Evolutionary conservation across 2,329 filamentous ascomycete genomes (phyloP).

Genomic region (Penicillium expansum): DNA sequence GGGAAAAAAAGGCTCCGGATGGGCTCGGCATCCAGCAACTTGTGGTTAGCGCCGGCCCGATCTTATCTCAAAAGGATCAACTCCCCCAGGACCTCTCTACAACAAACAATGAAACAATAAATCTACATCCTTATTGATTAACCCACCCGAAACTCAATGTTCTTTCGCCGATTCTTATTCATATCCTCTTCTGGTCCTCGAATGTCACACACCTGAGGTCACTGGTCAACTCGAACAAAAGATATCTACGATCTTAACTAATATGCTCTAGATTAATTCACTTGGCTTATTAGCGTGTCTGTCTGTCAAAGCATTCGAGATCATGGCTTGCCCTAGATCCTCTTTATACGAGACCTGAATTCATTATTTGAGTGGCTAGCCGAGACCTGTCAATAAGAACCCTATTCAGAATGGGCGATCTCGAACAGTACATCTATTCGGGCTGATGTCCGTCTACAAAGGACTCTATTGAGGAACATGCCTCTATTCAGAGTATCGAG

Average conservation of each 20-base stretch:
- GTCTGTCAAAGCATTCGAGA: not conserved
- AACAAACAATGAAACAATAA: not conserved
- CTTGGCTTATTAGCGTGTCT: not conserved
- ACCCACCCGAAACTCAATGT: not conserved
- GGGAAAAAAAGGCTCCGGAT: constrained; percentile 37
- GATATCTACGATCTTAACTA: not conserved
- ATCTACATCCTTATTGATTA: constrained; percentile 1
- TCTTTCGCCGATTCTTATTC: constrained; percentile 3
- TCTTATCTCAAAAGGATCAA: constrained; percentile 26
- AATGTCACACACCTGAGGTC: not conserved
- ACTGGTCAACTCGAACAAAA: not conserved
- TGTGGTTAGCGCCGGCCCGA: constrained; percentile 20
- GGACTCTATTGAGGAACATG: not conserved
- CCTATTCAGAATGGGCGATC: not conserved
- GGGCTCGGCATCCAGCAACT: constrained; percentile 32
- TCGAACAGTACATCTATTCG: not conserved
- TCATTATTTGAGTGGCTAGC: not conserved
- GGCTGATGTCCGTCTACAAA: constrained; percentile 1
- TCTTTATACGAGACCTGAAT: not conserved
- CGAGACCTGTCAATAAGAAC: not conserved
- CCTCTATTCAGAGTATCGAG: constrained; percentile 4
- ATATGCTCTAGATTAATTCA: not conserved
- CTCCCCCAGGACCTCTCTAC: no score
- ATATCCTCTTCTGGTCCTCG: not conserved
- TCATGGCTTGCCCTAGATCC: not conserved